Base-by-base conservation (phyloP, 441 rosid genomes). In the Pelargonium citronellum region DNA sequence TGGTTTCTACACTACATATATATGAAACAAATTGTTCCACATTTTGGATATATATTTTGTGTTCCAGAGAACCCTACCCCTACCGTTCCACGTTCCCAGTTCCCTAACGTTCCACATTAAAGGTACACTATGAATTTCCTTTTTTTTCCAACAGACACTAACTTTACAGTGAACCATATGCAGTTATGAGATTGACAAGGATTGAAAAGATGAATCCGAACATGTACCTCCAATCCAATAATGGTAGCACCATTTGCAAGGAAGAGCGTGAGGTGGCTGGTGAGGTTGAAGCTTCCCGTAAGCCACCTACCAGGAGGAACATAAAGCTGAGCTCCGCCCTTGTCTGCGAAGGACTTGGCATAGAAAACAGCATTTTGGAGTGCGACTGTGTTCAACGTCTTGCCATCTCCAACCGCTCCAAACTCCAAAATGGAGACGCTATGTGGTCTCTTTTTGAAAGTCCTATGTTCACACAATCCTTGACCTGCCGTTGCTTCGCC, bases 241-340 rank as follows among this genome's bases (percentile, higher is more conserved):
- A 94, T 87, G 17, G 86, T 78, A 9, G 98, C 97, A 24, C 91
- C 96, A 74, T 89, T 91, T 73, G 87, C 97, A 71, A 94, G 75
- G 81, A 91, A 94, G 71, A 94, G 91, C 2, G 98, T 94, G 72
- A 94, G 98, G 74, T 90, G 98, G 81, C 93, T 93, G 0, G 98
- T 91, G 71, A 93, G 97, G 68, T 90, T 91, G 83, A 94, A 82
- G 77, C 98, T 89, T 70, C 95, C 98, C 0, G 96, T 91, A 34
- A 94, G 95, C 97, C 96, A 94, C 79, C 79, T 83, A 43, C 98
- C 98, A 0, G 95, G 86, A 0, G 98, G 97, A 51, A 93, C 98
- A 62, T 93, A 93, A 24, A 93, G 96, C 85, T 93, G 95, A 66
- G 98, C 98, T 19, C 98, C 98, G 11, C 98, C 98, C 81, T 94